Percentiles rank a stretch among this genome's conserved stretches.
Evolutionary conservation across 192 early-diverging fungal species (phyloP).

Genomic region (Rhizophlyctis rosea): DNA sequence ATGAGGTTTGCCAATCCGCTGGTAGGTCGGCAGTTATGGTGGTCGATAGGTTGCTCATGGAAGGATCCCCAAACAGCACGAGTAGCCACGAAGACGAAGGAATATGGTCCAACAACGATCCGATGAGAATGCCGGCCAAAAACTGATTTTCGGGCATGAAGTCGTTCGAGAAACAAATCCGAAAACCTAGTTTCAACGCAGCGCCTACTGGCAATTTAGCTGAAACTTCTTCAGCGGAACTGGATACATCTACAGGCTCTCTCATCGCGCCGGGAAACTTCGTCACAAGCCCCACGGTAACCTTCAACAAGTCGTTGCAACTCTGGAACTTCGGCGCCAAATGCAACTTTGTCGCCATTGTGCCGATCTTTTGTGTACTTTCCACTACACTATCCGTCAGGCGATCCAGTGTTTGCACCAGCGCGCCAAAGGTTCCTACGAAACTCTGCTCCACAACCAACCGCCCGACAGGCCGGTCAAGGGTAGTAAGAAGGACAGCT

Average conservation of each 20-base stretch:
- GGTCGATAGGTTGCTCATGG: neutral
- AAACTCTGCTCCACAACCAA: constrained; percentile 8
- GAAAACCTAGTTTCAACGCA: constrained; percentile 2
- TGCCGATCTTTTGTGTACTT: neutral
- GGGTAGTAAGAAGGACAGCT: constrained; percentile 20
- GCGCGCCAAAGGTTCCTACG: neutral
- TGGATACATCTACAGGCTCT: neutral
- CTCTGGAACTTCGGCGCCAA: constrained; percentile 9
- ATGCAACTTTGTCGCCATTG: neutral
- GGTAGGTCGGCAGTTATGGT: too few species aligned
- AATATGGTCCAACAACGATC: constrained; percentile 15
- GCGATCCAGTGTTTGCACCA: constrained; percentile 1
- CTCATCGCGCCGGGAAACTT: constrained; percentile 11
- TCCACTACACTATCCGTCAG: constrained; percentile 3
- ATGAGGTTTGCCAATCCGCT: neutral
- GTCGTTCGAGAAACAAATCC: constrained; percentile 14
- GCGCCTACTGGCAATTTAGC: neutral
- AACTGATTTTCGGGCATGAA: constrained; percentile 35
- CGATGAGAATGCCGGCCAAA: constrained; percentile 30
- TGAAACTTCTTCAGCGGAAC: neutral
- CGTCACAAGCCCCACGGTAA: constrained; percentile 22
- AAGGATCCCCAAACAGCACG: neutral
- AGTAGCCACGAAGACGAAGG: neutral
- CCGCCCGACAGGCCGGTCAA: constrained; percentile 27
- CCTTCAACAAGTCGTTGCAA: constrained; percentile 30